A percentile compares a stretch with the other conserved stretches of the same genome.
These are phyloP conservation scores for Cenchrus fungigraminus DNA, from an alignment of 176 grass and related monocot species.

Conservation along the genomic window DNA sequence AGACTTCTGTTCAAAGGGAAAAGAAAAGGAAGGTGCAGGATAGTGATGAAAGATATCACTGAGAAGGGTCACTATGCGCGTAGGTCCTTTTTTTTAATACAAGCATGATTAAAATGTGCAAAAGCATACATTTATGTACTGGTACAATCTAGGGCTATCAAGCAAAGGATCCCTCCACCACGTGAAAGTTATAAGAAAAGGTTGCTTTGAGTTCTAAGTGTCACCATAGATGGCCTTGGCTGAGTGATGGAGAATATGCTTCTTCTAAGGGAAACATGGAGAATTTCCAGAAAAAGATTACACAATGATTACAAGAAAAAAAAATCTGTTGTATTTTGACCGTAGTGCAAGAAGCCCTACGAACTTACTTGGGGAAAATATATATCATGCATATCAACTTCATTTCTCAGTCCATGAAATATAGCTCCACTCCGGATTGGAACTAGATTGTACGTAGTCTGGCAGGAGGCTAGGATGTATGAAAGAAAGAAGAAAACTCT, in stretches of 20 bases:
- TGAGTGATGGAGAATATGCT: constrained; percentile 35
- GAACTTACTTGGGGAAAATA: not conserved
- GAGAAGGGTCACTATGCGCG: not conserved
- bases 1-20: not conserved
- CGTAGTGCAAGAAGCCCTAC: not conserved
- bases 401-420: constrained; percentile 51
- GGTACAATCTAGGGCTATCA: constrained; percentile 29
- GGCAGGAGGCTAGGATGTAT: not conserved
- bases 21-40: not conserved
- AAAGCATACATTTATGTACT: not conserved
- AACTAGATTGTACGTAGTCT: not conserved
- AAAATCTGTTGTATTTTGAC: not conserved
- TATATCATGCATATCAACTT: constrained; percentile 16
- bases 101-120: constrained; percentile 52
- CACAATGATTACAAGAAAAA: constrained; percentile 5
- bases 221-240: constrained; percentile 14
- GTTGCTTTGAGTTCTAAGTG: constrained; percentile 16
- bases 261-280: constrained; percentile 25
- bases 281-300: constrained; percentile 19
- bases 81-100: constrained; percentile 24
- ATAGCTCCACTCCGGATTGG: constrained; percentile 30
- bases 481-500: not conserved
- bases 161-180: constrained; percentile 50
- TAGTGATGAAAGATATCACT: not conserved
- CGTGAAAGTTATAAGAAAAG: constrained; percentile 4